Base-by-base conservation (phyloP, 176 grass and related monocot genomes). In the Triticum dicoccoides region DNA sequence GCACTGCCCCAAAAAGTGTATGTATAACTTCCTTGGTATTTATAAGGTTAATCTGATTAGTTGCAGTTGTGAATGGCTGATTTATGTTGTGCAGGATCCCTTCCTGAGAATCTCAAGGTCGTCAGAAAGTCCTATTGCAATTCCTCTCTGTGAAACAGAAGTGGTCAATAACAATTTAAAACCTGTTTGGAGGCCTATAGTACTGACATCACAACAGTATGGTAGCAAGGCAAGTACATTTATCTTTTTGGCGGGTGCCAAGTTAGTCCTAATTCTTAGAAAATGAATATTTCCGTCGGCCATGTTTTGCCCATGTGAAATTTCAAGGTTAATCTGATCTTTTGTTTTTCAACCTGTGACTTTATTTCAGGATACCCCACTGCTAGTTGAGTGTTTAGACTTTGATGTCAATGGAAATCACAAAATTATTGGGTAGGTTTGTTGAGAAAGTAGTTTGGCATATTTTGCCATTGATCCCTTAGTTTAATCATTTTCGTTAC, bases 361-460 rank as follows among this genome's bases (percentile, higher is more conserved):
- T 82, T 47, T 66, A 82, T 91, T 98, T 78, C 90, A 98, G 97
- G 97, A 98, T 76, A 98, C 96, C 91, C 92, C 93, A 42, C 84
- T 96, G 89, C 83, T 96, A 62, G 85, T 98, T 39, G 94, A 96
- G 87, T 96, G 97, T 89, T 98, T 94, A 87, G 90, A 96, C 88
- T 98, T 98, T 81, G 89, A 98, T 44, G 74, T 66, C 61, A 89
- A 61, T 96, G 97, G 97, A 59, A 84, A 94, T 18, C 94, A 98
- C 85, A 76, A 80, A 47, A 71, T 88, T 74, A 83, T 98, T 82
- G 97, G 94, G 97, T 98, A 98, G 25, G 62, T 65, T 81, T 5
- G 18, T 49, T 80, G 9, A 39, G 38, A 0, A 80, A 84, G 12
- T 83, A 62, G 61, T 80, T 88, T 39, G 13, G 29, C 76, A 76